Evolutionary conservation across 768 basidiomycete species (phyloP), one percentile per base, ranked within the genome.

Genomic region (Ephemerocybe angulata): DNA sequence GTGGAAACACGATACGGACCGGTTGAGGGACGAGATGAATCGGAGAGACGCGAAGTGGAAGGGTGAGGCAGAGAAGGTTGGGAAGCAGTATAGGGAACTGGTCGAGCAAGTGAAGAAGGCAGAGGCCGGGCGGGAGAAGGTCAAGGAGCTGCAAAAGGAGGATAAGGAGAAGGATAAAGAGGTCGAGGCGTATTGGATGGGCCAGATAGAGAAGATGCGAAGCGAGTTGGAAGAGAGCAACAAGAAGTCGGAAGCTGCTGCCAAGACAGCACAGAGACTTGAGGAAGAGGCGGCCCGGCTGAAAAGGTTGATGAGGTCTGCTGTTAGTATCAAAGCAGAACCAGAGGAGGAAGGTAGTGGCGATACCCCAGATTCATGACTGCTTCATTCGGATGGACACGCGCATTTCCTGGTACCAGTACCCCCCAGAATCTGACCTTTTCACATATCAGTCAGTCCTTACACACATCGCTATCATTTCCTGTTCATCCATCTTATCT

Each of bases 1-100:
- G 1, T 93, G 86, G 81, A 86, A 89, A 60, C 65, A 76, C 11
- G 93, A 95, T 50, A 80, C 85, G 0, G 87, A 88, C 13, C 76
- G 76, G 49, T 74, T 95, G 13, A 75, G 81, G 44, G 83, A 85
- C 47, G 90, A 93, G 64, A 87, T 93, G 82, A 73, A 72, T 51
- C 84, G 80, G 65, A 75, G 86, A 51, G 90, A 94, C 65, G 86
- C 88, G 53, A 81, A 78, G 64, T 76, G 83, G 65, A 79, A 78
- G 58, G 73, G 69, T 38, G 91, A 93, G 67, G 83, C 81, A 11
- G 87, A 91, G 64, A 76, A 75, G 22, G 63, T 85, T 49, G 85
- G 83, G 43, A 81, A 81, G 65, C 90, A 90, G 75, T 92, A 93
- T 62, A 70, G 72, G 51, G 72, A 76, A 58, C 69, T 91, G 30